These are phyloP conservation scores for Cenchrus purpureus DNA, from an alignment of 176 grass and related monocot genomes.

Conservation along the genomic window DNA sequence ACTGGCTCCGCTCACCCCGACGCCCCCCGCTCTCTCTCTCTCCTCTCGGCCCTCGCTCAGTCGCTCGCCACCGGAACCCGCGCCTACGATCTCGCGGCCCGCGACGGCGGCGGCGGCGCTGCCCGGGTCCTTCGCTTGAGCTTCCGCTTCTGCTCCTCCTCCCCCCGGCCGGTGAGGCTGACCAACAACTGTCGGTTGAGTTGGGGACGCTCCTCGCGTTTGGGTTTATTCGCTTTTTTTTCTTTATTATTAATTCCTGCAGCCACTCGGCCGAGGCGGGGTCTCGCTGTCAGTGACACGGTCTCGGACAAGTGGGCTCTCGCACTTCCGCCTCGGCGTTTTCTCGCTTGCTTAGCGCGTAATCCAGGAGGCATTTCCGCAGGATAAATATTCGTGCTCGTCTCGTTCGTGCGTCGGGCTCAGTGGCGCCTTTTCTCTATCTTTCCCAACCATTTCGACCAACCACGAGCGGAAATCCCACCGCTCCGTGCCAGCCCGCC, in stretches of 20 bases:
- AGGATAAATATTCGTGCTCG: slow-evolving; percentile 22
- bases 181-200: slow-evolving; percentile 29
- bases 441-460: background rate
- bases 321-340: background rate
- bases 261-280: background rate
- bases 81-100: background rate
- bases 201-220: background rate
- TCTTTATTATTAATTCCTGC: background rate
- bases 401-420: slow-evolving; percentile 16
- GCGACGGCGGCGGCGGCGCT: background rate
- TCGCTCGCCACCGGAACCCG: background rate
- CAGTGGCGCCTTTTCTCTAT: background rate
- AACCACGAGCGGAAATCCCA: slow-evolving; percentile 35
- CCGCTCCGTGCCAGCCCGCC: slow-evolving; percentile 21
- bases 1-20: slow-evolving; percentile 35
- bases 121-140: slow-evolving; percentile 15
- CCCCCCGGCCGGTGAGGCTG: slow-evolving; percentile 22
- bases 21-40: background rate
- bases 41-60: background rate
- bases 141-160: background rate
- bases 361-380: background rate
- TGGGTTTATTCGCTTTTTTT: slow-evolving; percentile 12
- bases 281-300: background rate
- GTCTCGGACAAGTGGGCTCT: background rate
- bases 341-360: background rate